Base-by-base conservation (phyloP, 139 green algal genomes). In the Raphidocelis subcapitata region DNA sequence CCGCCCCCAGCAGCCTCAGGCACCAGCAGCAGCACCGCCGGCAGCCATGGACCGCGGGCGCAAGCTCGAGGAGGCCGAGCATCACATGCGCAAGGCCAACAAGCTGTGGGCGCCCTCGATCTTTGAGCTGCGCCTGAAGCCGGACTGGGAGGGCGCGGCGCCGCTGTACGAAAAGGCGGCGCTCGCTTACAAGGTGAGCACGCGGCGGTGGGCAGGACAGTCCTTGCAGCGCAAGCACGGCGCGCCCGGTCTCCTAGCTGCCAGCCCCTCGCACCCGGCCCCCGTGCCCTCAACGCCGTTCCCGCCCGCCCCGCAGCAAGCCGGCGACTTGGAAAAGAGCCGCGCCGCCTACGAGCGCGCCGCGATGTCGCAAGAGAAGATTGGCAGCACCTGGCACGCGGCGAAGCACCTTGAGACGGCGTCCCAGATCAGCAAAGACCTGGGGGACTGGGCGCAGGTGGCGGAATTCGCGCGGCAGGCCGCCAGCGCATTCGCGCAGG, bases 161-260 rank as follows among this genome's bases (percentile, higher is more conserved):
- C 89, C 90, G 8, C 54, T 95, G 32, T 88, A 87, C 49, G 90
- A 95, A 41, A 76, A 73, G 1, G 91, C 91, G 2, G 88, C 85
- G 26, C 32, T 85, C 24, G 49, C 87, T 2, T 96, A 85, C 74
- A 92, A 87, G 82, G 89, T 93, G 59, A n/a, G 41, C 41, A 18
- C 8, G 29, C 29, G 14, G 35, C 33, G 33, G 24, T 61, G 52
- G 23, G 24, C 52, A 23, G 52, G 52, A 12, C 52, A 61, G 52
- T 29, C 23, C 23, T 29, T 63, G 1, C 16, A 29, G 24, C 59
- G 24, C 54, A 65, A 8, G 26, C 59, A 37, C 29, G 8, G 29
- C 29, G 16, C 35, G 26, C 26, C 10, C 26, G 16, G 59, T n/a
- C n/a, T n/a, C n/a, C 29, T 8, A 21, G 29, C 35, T 32, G 47